Conservation (phyloP, 805 yeast genomes). For the Monosporozyma servazzii region DNA sequence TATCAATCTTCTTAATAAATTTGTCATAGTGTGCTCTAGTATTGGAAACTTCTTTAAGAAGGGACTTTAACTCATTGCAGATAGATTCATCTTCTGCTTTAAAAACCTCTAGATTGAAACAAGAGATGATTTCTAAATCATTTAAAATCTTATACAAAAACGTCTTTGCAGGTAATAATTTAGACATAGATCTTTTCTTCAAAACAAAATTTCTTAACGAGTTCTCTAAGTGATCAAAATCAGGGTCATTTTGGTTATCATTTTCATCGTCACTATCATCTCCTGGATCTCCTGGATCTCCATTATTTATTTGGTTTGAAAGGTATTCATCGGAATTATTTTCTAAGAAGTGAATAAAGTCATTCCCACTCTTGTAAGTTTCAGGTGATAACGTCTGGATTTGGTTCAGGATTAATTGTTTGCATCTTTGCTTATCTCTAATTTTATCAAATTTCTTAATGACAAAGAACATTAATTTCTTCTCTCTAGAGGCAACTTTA, state of each 20-base stretch:
- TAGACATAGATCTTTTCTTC: constrained; percentile 82
- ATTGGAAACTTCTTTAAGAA: constrained; percentile 57
- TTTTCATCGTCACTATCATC: constrained; percentile 28
- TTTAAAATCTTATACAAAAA: constrained; percentile 58
- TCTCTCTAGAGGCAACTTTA: constrained; percentile 81
- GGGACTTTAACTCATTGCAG: constrained; percentile 40
- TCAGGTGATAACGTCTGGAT: constrained; percentile 81
- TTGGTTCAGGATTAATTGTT: constrained; percentile 68
- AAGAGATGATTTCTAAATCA: constrained; percentile 56
- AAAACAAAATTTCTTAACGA: constrained; percentile 77
- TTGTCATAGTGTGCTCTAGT: constrained; percentile 42
- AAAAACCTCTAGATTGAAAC: constrained; percentile 51
- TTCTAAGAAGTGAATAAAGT: constrained; percentile 81
- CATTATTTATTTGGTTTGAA: constrained; percentile 3
- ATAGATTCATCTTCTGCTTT: constrained; percentile 40
- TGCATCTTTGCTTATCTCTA: constrained; percentile 71
- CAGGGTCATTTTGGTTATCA: constrained; percentile 39
- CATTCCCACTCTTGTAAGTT: constrained; percentile 77
- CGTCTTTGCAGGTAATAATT: constrained; percentile 87
- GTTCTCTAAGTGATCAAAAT: constrained; percentile 77
- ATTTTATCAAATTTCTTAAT: constrained; percentile 88
- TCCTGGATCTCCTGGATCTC: constrained; percentile 28
- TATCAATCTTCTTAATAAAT: constrained; percentile 51
- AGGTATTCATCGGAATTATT: constrained; percentile 32
- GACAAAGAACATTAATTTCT: constrained; percentile 85